Percentiles rank a stretch among this genome's conserved stretches.
Conservation (phyloP, 179 eudicot genomes). For the Camellia oleifera region DNA sequence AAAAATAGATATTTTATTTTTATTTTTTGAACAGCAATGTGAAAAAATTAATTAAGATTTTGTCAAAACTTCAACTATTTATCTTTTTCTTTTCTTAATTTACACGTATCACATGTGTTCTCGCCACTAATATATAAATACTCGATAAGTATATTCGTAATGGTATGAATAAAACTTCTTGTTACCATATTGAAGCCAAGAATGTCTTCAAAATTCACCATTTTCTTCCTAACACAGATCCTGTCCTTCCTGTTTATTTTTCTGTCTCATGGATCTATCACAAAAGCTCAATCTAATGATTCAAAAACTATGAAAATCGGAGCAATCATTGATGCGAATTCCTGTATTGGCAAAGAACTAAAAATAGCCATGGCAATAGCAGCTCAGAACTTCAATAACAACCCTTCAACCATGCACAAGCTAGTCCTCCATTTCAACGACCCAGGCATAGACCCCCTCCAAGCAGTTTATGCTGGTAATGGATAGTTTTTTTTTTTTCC, state of each 20-base stretch:
- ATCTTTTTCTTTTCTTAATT: too few species aligned
- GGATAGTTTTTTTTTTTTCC: too few species aligned
- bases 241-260: background rate
- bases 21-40: too few species aligned
- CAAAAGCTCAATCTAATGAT: background rate
- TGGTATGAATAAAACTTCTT: background rate
- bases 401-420: slow-evolving; percentile 16
- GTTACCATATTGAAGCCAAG: background rate
- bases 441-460: slow-evolving; percentile 26
- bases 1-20: too few species aligned
- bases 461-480: slow-evolving; percentile 38
- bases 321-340: slow-evolving; percentile 25
- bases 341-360: slow-evolving; percentile 34
- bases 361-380: slow-evolving; percentile 38
- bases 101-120: too few species aligned
- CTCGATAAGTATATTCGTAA: background rate
- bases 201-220: background rate
- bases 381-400: slow-evolving; percentile 26
- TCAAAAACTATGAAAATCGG: slow-evolving; percentile 26
- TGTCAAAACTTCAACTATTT: too few species aligned
- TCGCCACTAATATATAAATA: too few species aligned
- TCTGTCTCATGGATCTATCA: slow-evolving; percentile 12
- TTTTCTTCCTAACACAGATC: background rate
- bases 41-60: too few species aligned
- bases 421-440: slow-evolving; percentile 22